Percentiles rank a stretch among this genome's conserved stretches.
These are phyloP conservation scores for Dictyostelium capitatum DNA, from an alignment of 78 protist species.

Conservation along the genomic window DNA sequence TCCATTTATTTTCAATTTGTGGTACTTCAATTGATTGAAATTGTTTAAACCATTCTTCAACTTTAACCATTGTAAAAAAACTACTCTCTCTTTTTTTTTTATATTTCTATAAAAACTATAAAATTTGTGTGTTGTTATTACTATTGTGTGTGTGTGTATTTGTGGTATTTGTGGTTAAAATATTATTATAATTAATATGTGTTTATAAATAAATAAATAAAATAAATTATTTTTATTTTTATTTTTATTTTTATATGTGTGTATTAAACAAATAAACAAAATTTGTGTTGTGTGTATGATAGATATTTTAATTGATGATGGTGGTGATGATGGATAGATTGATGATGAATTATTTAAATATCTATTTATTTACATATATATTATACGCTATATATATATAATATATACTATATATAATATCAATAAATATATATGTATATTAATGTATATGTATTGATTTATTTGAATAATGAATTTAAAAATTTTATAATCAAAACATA, in stretches of 20 bases:
- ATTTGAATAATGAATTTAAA: too few relatives aligned
- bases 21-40: conserved; percentile 34
- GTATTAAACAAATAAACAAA: neutral
- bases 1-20: conserved; percentile 17
- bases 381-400: too few relatives aligned
- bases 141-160: neutral
- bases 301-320: neutral
- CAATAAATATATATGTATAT: too few relatives aligned
- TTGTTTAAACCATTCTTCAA: conserved; percentile 58
- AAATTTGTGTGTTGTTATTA: too few relatives aligned
- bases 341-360: neutral
- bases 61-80: conserved; percentile 5
- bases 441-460: too few relatives aligned
- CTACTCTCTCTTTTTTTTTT: too few relatives aligned
- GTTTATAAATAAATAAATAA: neutral
- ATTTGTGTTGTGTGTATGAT: neutral
- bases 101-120: neutral
- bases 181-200: neutral
- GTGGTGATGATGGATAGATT: neutral
- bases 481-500: too few relatives aligned
- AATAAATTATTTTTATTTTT: neutral
- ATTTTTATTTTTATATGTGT: too few relatives aligned
- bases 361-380: too few relatives aligned
- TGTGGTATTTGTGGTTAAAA: too few relatives aligned
- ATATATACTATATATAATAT: too few relatives aligned